A percentile compares a stretch with the other conserved stretches of the same genome.
These are phyloP conservation scores for Saccharomycopsis sp. DNA, from an alignment of 805 yeast genomes.

Conservation along the genomic window DNA sequence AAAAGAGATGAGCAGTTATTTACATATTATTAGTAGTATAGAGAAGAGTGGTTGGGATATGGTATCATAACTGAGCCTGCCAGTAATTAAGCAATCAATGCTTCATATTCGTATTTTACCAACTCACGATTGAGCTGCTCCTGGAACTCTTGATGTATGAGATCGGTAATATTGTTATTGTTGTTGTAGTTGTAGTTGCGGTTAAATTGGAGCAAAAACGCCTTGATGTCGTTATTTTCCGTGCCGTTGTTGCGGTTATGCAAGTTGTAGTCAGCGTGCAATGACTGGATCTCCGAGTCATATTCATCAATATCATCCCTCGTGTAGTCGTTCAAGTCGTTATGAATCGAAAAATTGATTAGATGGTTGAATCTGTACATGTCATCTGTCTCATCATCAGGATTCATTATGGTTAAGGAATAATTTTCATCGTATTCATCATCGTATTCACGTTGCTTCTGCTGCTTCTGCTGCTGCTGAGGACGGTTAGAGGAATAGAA, in stretches of 20 bases:
- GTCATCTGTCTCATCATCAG: not conserved
- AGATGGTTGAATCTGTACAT: not conserved
- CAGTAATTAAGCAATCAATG: not conserved
- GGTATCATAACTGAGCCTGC: not conserved
- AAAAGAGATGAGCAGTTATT: no score
- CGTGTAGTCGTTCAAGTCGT: conserved; percentile 4
- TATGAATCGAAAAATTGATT: not conserved
- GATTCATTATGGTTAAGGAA: not conserved
- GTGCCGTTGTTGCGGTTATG: not conserved
- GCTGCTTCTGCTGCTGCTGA: not conserved
- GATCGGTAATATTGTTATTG: no score
- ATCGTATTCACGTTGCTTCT: not conserved
- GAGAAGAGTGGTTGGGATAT: no score
- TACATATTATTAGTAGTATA: no score
- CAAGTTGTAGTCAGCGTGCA: conserved; percentile 10
- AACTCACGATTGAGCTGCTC: not conserved
- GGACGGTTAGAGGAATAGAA: conserved; percentile 7
- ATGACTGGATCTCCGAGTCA: conserved; percentile 16
- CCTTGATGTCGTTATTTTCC: not conserved
- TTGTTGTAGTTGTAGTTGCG: not conserved
- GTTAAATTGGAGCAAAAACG: not conserved
- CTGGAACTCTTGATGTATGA: not conserved
- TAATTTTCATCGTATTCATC: not conserved
- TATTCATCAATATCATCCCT: conserved; percentile 19
- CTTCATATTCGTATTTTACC: not conserved